Conservation (phyloP, 2,329 filamentous ascomycete genomes). For the Aspergillus neotritici region DNA sequence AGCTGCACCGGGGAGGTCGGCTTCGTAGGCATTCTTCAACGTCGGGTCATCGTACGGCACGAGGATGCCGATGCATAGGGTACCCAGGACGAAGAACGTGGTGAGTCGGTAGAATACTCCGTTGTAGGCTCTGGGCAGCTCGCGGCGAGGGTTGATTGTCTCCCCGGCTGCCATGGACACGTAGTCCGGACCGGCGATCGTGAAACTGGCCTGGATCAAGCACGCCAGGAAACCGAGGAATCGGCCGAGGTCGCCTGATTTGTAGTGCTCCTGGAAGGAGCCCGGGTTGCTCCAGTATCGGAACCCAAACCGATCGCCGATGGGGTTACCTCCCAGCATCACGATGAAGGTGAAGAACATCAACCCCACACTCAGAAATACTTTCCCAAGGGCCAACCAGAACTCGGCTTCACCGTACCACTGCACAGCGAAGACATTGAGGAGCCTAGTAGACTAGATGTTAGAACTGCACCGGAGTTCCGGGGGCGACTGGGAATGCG, state of each 20-base stretch:
- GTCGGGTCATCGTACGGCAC: conserved; percentile 63
- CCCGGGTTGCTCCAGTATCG: conserved; percentile 62
- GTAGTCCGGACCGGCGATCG: conserved; percentile 63
- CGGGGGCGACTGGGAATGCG: background rate
- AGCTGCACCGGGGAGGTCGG: conserved; percentile 59
- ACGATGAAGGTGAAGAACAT: conserved; percentile 73
- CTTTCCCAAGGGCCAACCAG: conserved; percentile 64
- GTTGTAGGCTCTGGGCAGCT: conserved; percentile 70
- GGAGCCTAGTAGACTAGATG: conserved; percentile 12
- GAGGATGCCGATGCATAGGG: conserved; percentile 65
- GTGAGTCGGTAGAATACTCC: conserved; percentile 74
- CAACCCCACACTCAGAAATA: conserved; percentile 65
- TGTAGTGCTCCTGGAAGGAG: conserved; percentile 62
- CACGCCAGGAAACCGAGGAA: conserved; percentile 73
- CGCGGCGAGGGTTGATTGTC: conserved; percentile 61
- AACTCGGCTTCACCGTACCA: conserved; percentile 77
- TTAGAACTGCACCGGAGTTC: background rate
- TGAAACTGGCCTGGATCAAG: conserved; percentile 64
- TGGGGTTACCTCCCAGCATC: conserved; percentile 77
- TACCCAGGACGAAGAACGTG: conserved; percentile 68
- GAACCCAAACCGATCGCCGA: conserved; percentile 67
- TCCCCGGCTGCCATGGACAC: conserved; percentile 62
- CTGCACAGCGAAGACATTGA: conserved; percentile 69
- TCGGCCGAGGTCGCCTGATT: conserved; percentile 59
- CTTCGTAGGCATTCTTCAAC: conserved; percentile 56